Conservation (phyloP, 2,329 filamentous ascomycete genomes). For the Ramularia endophylla region DNA sequence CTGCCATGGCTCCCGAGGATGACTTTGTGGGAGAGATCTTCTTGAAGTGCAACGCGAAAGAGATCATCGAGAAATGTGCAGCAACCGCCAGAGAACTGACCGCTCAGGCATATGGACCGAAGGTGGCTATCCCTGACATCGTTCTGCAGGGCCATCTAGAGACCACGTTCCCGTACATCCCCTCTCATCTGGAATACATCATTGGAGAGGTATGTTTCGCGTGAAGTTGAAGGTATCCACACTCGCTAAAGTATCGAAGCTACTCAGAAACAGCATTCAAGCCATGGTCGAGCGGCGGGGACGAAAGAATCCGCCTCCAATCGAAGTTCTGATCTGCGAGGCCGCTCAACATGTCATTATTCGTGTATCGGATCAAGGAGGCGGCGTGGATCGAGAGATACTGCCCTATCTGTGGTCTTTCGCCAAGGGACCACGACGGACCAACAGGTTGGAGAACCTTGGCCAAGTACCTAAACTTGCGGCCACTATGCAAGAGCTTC, state of each 20-base stretch:
- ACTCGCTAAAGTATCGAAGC: constrained; percentile 26
- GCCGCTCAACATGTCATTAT: constrained; percentile 93
- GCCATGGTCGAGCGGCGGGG: constrained; percentile 71
- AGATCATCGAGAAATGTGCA: constrained; percentile 80
- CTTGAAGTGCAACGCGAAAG: constrained; percentile 81
- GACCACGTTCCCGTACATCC: constrained; percentile 92
- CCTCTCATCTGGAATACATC: constrained; percentile 95
- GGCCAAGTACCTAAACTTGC: constrained; percentile 83
- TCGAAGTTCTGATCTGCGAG: constrained; percentile 92
- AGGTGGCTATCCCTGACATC: constrained; percentile 71
- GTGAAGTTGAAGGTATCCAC: background rate
- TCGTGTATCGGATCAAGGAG: constrained; percentile 89
- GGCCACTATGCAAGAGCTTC: constrained; percentile 74
- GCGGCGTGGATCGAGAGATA: constrained; percentile 79
- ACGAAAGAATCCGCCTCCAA: constrained; percentile 58
- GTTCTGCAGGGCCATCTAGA: constrained; percentile 76
- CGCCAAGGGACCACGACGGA: constrained; percentile 78
- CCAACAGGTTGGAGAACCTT: constrained; percentile 75
- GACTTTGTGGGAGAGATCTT: constrained; percentile 97
- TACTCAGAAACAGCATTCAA: constrained; percentile 91
- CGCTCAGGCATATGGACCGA: constrained; percentile 65
- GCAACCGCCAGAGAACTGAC: constrained; percentile 69
- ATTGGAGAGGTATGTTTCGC: constrained; percentile 59
- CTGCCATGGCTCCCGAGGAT: constrained; percentile 54
- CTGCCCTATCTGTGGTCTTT: constrained; percentile 95